Conservation (phyloP, 305 asterid genomes). For the Fraxinus baroniana region DNA sequence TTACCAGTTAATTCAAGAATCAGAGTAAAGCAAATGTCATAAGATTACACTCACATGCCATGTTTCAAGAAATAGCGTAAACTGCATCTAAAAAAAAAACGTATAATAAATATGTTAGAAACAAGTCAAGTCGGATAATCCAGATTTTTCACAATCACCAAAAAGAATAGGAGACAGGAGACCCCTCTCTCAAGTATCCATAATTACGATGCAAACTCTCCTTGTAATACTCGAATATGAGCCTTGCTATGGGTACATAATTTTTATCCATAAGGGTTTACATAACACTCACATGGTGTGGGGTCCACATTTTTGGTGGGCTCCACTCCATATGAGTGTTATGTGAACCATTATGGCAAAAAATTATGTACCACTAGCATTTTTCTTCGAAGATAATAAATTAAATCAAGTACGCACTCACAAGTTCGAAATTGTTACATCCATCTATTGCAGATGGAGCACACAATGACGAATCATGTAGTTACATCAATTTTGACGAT, state of each 20-base stretch:
- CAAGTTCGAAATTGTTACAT: neutral
- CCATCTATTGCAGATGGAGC: neutral
- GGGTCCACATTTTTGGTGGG: too few relatives aligned
- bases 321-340: too few relatives aligned
- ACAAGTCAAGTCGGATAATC: neutral
- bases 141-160: neutral
- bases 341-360: too few relatives aligned
- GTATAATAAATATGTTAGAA: neutral
- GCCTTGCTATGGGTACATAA: too few relatives aligned
- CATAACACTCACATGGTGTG: too few relatives aligned
- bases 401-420: neutral
- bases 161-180: neutral
- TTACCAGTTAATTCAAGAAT: neutral
- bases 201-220: neutral
- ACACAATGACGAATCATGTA: neutral
- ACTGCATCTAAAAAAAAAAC: neutral
- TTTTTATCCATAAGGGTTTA: too few relatives aligned
- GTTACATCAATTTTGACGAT: neutral
- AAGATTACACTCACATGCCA: neutral
- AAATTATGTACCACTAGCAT: too few relatives aligned
- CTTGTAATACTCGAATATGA: neutral
- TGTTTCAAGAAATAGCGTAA: neutral
- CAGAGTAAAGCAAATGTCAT: neutral
- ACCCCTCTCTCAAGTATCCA: neutral
- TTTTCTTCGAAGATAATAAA: neutral